Evolutionary conservation across 2,329 filamentous ascomycete genomes (phyloP).

Genomic region (Colletotrichum sojae): DNA sequence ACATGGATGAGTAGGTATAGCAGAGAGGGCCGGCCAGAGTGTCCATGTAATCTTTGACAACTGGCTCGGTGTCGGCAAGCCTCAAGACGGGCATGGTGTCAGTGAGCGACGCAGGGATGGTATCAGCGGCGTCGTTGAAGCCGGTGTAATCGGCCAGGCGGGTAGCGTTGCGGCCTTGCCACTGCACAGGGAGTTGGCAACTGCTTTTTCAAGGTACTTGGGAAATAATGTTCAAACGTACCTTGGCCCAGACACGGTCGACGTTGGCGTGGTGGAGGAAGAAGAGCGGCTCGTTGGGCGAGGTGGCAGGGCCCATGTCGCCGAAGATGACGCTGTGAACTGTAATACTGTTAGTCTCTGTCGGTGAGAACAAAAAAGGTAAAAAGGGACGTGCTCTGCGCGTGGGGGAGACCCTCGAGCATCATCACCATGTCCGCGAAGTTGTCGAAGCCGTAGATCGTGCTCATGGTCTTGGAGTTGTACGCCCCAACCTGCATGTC

Average conservation of each 20-base stretch:
- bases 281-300: constrained; percentile 48
- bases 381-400: constrained; percentile 32
- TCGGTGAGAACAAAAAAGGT: neutral
- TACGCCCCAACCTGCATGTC: constrained; percentile 41
- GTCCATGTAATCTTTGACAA: constrained; percentile 43
- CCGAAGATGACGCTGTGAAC: constrained; percentile 44
- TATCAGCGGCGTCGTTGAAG: constrained; percentile 22
- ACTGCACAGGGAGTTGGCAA: constrained; percentile 31
- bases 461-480: constrained; percentile 37
- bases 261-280: constrained; percentile 49
- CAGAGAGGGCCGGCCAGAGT: constrained; percentile 39
- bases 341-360: neutral
- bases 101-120: constrained; percentile 27
- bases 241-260: constrained; percentile 46
- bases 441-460: constrained; percentile 39
- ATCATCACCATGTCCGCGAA: constrained; percentile 37
- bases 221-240: neutral
- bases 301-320: constrained; percentile 47
- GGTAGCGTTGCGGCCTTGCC: constrained; percentile 42
- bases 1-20: constrained; percentile 39
- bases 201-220: too few species aligned
- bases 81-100: constrained; percentile 40
- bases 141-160: constrained; percentile 42
- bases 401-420: constrained; percentile 42
- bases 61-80: constrained; percentile 32